Percentiles rank a stretch among this genome's conserved stretches.
These are phyloP conservation scores for Diversispora epigaea DNA, from an alignment of 192 early-diverging fungal species.

Conservation along the genomic window DNA sequence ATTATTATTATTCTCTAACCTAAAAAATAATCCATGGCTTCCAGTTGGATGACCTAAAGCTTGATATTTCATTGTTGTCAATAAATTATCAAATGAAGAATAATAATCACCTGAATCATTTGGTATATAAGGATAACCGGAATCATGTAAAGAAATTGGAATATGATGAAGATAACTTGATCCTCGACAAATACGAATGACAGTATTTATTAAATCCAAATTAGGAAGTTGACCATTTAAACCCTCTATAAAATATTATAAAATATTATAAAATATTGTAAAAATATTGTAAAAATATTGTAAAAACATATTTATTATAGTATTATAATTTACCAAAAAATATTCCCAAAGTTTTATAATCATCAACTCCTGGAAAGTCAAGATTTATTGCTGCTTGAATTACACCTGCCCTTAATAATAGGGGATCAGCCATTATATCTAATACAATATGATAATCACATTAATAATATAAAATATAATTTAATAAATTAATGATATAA, in stretches of 20 bases:
- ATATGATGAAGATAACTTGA: constrained; percentile 44
- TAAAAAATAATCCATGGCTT: constrained; percentile 68
- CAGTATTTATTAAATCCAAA: constrained; percentile 83
- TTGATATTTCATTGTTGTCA: constrained; percentile 64
- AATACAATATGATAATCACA: neutral
- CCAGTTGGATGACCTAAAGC: constrained; percentile 66
- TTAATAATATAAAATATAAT: neutral
- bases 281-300: neutral
- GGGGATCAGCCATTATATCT: constrained; percentile 33
- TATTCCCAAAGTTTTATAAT: constrained; percentile 67
- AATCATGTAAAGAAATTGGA: constrained; percentile 60
- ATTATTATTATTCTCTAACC: constrained; percentile 40
- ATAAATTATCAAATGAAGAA: constrained; percentile 47
- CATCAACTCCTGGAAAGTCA: constrained; percentile 72
- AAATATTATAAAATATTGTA: neutral
- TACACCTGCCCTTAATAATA: constrained; percentile 62
- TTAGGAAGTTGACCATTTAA: constrained; percentile 91
- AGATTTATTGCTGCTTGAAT: constrained; percentile 86
- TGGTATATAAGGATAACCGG: constrained; percentile 30
- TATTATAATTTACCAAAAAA: constrained; percentile 57
- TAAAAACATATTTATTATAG: neutral
- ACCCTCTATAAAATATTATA: constrained; percentile 54
- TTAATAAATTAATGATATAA: neutral
- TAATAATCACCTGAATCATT: constrained; percentile 45
- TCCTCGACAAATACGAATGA: constrained; percentile 55